phyloP scores from a whole-genome alignment of 805 yeast species.

The Yarrowia osloensis region DNA sequence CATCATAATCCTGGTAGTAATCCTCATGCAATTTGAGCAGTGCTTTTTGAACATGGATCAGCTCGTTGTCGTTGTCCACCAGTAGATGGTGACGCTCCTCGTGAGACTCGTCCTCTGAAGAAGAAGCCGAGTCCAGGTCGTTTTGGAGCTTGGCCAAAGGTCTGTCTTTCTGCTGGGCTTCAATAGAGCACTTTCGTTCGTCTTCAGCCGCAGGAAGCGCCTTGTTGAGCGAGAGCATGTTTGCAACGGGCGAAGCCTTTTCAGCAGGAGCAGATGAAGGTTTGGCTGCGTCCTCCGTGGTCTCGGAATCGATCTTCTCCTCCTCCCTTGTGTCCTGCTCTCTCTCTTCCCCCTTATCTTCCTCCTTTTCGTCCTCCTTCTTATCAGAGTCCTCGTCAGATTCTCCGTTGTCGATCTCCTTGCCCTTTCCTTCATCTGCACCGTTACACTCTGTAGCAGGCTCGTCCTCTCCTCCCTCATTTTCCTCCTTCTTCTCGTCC shows the following conservation, averaged over 20 bases:
- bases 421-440: neutral
- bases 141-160: conserved; percentile 83
- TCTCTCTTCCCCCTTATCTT: neutral
- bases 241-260: conserved; percentile 23
- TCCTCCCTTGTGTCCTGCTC: neutral
- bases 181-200: conserved; percentile 50
- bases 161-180: conserved; percentile 76
- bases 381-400: neutral
- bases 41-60: conserved; percentile 61
- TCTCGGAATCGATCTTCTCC: neutral
- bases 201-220: conserved; percentile 37
- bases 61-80: conserved; percentile 79
- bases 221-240: conserved; percentile 37
- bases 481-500: conserved; percentile 33
- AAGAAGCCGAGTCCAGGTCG: conserved; percentile 46
- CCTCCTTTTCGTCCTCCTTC: neutral
- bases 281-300: neutral
- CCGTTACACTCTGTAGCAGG: neutral
- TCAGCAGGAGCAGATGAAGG: neutral
- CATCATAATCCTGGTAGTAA: conserved; percentile 58
- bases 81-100: conserved; percentile 49
- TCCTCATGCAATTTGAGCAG: conserved; percentile 63
- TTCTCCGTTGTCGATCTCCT: conserved; percentile 9
- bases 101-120: conserved; percentile 22
- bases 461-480: conserved; percentile 8